Evolutionary conservation across 805 yeast species (phyloP).

Genomic region (Saccharomycopsis selenospora): DNA sequence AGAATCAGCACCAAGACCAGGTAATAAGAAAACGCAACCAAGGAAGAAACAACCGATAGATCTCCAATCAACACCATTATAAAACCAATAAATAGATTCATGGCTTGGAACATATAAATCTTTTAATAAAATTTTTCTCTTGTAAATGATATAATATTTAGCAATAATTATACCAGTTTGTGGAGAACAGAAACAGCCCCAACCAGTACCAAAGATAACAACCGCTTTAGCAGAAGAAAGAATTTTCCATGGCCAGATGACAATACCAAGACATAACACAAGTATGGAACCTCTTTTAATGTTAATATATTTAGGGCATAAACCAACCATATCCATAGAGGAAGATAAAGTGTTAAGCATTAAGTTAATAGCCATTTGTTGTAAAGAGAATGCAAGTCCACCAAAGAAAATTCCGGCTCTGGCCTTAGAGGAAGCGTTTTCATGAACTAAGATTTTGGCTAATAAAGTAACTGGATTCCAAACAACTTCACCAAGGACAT

Average conservation of each 20-base stretch:
- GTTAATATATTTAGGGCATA: slow-evolving; percentile 30
- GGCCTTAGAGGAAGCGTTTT: slow-evolving; percentile 24
- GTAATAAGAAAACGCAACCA: slow-evolving; percentile 24
- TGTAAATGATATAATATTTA: slow-evolving; percentile 19
- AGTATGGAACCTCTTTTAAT: slow-evolving; percentile 25
- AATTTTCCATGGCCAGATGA: slow-evolving; percentile 38
- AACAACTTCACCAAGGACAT: slow-evolving; percentile 24
- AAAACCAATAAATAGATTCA: slow-evolving; percentile 23
- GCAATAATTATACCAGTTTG: slow-evolving; percentile 21
- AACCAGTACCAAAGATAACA: slow-evolving; percentile 24
- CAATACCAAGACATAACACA: slow-evolving; percentile 32
- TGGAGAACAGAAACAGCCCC: slow-evolving; percentile 24
- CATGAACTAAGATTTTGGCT: slow-evolving; percentile 19
- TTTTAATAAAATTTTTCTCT: slow-evolving; percentile 21
- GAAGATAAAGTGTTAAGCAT: slow-evolving; percentile 25
- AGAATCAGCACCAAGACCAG: slow-evolving; percentile 24
- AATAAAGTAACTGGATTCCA: slow-evolving; percentile 29
- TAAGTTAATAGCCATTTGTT: slow-evolving; percentile 29
- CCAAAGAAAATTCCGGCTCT: slow-evolving; percentile 31
- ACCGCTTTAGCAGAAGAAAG: slow-evolving; percentile 22
- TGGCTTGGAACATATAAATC: slow-evolving; percentile 20
- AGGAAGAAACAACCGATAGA: slow-evolving; percentile 22
- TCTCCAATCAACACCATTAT: slow-evolving; percentile 27
- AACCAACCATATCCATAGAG: slow-evolving; percentile 31
- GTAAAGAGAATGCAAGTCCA: slow-evolving; percentile 26